Evolutionary conservation across 2,329 filamentous ascomycete genomes (phyloP).

Genomic region (Ceratocystis alfenasii): DNA sequence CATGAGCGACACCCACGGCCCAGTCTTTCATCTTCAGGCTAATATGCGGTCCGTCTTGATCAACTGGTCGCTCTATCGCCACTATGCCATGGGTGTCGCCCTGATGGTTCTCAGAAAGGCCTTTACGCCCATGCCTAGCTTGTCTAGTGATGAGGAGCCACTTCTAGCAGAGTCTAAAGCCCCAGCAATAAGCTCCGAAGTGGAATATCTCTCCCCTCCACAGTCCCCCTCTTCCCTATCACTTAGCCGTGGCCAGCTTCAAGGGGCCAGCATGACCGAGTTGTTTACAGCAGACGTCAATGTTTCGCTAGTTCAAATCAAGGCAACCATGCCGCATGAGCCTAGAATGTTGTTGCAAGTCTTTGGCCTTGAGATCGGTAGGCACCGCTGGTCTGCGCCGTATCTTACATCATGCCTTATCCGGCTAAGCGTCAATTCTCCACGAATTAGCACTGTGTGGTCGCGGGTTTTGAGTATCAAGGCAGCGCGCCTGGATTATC

Average conservation of each 20-base stretch:
- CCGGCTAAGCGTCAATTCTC: conserved; percentile 78
- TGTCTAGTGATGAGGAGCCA: conserved; percentile 7
- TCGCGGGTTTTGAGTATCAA: conserved; percentile 77
- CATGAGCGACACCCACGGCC: conserved; percentile 72
- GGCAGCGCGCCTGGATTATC: conserved; percentile 64
- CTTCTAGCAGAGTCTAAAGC: conserved; percentile 23
- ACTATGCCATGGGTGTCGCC: conserved; percentile 80
- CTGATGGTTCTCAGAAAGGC: conserved; percentile 50
- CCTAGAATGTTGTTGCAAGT: conserved; percentile 87
- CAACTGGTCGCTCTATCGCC: conserved; percentile 86
- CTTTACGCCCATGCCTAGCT: conserved; percentile 23
- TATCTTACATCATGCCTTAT: conserved; percentile 66
- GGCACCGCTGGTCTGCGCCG: conserved; percentile 76
- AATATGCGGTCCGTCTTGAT: conserved; percentile 66
- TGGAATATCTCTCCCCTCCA: conserved; percentile 32
- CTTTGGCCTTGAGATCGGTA: conserved; percentile 68
- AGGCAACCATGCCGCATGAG: conserved; percentile 76
- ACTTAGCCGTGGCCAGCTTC: conserved; percentile 14
- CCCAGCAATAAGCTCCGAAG: conserved; percentile 20
- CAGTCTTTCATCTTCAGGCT: conserved; percentile 76
- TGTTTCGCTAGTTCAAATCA: conserved; percentile 70
- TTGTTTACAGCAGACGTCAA: conserved; percentile 73
- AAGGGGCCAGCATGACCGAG: conserved; percentile 37
- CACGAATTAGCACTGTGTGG: conserved; percentile 74
- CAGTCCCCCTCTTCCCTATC: conserved; percentile 21